Percentiles rank a stretch among this genome's conserved stretches.
Conservation (phyloP, 2,329 filamentous ascomycete species). For the Penicillium sp. region DNA sequence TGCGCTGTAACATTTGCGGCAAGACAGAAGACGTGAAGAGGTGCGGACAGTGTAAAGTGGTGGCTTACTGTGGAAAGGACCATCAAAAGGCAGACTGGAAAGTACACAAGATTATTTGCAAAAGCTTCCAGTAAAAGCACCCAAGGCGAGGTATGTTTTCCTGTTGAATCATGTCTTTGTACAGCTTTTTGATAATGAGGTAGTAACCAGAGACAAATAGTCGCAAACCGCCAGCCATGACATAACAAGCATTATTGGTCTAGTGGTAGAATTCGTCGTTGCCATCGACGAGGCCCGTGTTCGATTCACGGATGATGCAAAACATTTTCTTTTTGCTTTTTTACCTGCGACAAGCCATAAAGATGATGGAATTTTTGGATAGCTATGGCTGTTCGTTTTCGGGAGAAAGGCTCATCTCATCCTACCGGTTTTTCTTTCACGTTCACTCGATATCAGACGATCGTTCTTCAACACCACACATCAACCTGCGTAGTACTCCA, state of each 20-base stretch:
- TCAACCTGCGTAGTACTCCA: no score
- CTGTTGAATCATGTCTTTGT: background rate
- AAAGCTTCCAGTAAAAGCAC: background rate
- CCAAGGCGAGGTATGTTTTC: background rate
- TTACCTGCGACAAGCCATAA: no score
- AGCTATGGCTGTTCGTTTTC: no score
- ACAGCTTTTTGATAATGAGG: background rate
- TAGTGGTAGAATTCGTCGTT: conserved; percentile 26
- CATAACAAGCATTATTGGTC: conserved; percentile 1
- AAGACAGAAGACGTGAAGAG: background rate
- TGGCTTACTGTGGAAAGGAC: background rate
- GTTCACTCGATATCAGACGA: no score
- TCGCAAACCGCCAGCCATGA: background rate
- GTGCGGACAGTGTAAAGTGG: background rate
- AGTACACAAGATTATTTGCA: background rate
- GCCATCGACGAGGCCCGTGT: conserved; percentile 23
- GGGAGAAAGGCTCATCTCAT: no score
- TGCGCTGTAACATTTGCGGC: background rate
- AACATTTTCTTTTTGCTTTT: background rate
- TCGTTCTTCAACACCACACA: no score
- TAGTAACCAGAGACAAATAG: background rate
- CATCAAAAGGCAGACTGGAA: background rate
- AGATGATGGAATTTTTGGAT: no score
- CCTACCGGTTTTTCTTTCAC: no score
- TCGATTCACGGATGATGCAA: conserved; percentile 20